phyloP scores from a whole-genome alignment of 2,329 filamentous ascomycete species.

The Lasiodiplodia citricola region DNA sequence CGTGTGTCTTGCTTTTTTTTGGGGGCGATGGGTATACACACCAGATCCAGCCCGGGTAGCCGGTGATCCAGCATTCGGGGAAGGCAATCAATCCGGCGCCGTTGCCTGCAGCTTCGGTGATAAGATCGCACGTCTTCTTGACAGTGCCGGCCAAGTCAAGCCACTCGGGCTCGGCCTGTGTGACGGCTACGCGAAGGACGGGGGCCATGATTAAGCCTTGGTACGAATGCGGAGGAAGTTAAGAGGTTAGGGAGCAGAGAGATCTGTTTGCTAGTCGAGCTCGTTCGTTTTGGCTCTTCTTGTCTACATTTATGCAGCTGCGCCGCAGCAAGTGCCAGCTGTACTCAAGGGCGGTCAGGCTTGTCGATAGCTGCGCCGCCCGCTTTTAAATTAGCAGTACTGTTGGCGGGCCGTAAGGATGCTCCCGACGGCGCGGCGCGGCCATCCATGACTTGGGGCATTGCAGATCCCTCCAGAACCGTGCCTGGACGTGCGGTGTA shows the following conservation, averaged over 20 bases:
- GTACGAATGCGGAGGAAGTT: not conserved
- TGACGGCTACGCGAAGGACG: conserved; percentile 51
- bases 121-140: conserved; percentile 62
- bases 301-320: conserved; percentile 1
- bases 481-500: not conserved
- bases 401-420: not conserved
- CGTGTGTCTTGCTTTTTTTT: not conserved
- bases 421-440: not conserved
- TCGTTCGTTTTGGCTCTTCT: not conserved
- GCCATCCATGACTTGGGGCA: not conserved
- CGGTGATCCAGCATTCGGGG: conserved; percentile 54
- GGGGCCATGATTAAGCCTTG: not conserved
- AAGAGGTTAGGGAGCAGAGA: not conserved
- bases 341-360: not conserved
- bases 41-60: conserved; percentile 56
- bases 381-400: not conserved
- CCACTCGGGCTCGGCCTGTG: conserved; percentile 66
- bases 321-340: not conserved
- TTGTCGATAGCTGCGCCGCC: not conserved
- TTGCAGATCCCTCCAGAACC: not conserved
- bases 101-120: conserved; percentile 59
- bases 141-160: conserved; percentile 62
- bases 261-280: not conserved
- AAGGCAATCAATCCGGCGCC: conserved; percentile 61
- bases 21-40: conserved; percentile 32